Conservation (phyloP, 2,329 filamentous ascomycete genomes). For the Emmonsia crescens region DNA sequence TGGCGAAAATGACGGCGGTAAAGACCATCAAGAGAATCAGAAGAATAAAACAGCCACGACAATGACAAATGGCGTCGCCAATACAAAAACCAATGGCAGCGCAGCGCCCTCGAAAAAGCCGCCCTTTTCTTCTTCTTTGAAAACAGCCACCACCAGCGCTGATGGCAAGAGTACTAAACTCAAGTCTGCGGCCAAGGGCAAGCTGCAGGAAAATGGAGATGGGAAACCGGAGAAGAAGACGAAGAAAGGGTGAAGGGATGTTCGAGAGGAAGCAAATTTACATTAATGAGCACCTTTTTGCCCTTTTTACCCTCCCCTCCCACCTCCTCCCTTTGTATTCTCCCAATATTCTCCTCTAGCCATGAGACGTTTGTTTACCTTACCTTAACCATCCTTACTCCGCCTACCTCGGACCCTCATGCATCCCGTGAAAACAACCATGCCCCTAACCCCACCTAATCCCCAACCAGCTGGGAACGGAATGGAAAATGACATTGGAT, state of each 20-base stretch:
- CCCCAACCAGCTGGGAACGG: background rate
- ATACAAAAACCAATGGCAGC: background rate
- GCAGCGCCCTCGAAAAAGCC: background rate
- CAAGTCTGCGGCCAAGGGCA: slow-evolving; percentile 1
- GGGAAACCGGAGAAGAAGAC: slow-evolving; percentile 9
- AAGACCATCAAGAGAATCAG: slow-evolving; percentile 4
- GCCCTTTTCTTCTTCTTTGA: background rate
- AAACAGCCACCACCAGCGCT: background rate
- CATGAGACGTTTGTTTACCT: too few species aligned
- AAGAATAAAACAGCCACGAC: background rate
- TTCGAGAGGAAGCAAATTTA: background rate
- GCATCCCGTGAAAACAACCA: background rate
- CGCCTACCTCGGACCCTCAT: background rate
- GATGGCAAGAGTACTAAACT: background rate
- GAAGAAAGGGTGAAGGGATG: slow-evolving; percentile 11
- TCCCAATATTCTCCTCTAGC: background rate
- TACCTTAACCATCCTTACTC: background rate
- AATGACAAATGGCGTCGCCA: background rate
- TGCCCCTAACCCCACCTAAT: background rate
- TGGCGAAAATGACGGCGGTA: background rate
- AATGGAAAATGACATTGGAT: background rate
- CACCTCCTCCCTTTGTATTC: background rate
- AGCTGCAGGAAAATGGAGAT: slow-evolving; percentile 8
- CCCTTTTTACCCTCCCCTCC: background rate
- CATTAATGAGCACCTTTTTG: too few species aligned